phyloP scores from a whole-genome alignment of 257 asterid species.

The Hygrophila difformis region DNA sequence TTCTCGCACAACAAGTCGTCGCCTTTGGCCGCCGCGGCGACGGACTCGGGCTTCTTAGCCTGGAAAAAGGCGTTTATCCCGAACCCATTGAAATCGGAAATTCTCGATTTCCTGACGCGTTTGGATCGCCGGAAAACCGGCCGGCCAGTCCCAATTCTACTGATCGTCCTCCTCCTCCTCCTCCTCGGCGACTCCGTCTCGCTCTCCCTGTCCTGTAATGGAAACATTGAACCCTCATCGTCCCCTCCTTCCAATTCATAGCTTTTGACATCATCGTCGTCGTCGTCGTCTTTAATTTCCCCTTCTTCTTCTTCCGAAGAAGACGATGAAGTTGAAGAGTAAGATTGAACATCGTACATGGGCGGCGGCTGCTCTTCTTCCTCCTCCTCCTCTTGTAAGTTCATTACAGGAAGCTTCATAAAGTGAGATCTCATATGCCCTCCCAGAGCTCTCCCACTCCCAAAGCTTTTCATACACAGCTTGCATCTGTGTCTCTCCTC shows the following conservation, averaged over 20 bases:
- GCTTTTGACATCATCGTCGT: too few relatives aligned
- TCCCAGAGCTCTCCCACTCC: conserved; percentile 81
- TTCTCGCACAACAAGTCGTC: too few relatives aligned
- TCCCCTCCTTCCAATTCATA: too few relatives aligned
- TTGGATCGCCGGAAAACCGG: background rate
- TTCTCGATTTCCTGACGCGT: background rate
- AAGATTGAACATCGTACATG: conserved; percentile 11
- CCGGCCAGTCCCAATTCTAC: too few relatives aligned
- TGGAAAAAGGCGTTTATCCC: background rate
- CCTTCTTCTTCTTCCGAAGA: background rate
- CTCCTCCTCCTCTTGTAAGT: background rate
- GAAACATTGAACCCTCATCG: too few relatives aligned
- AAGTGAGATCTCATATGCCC: conserved; percentile 95
- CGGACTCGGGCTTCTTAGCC: background rate
- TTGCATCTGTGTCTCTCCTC: conserved; percentile 77
- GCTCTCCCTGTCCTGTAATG: background rate
- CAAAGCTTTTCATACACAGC: conserved; percentile 51
- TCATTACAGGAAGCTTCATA: conserved; percentile 25
- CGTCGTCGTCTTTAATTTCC: background rate
- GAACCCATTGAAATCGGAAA: background rate
- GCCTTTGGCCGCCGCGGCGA: too few relatives aligned
- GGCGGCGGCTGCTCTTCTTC: background rate
- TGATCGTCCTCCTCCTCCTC: too few relatives aligned
- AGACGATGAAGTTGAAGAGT: background rate
- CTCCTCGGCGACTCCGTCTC: background rate